phyloP scores from a whole-genome alignment of 2,329 filamentous ascomycete species.

The Diplodia scrobiculata region DNA sequence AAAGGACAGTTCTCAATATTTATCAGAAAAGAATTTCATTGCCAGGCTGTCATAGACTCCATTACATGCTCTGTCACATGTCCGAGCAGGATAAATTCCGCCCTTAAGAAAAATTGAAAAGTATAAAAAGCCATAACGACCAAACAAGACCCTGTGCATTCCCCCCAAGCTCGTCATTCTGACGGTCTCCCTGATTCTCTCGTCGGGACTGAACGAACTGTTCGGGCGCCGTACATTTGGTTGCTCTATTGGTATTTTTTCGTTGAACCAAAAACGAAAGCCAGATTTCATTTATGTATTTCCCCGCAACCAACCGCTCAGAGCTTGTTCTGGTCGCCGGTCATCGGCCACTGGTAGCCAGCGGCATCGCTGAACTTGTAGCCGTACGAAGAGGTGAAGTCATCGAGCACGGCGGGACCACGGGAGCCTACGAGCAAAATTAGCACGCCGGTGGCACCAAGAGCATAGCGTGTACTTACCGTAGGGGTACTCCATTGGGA shows the following conservation, averaged over 20 bases:
- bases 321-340: slow-evolving; percentile 76
- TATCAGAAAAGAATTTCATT: neutral
- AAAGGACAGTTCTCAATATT: neutral
- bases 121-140: neutral
- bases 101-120: neutral
- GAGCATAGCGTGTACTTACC: slow-evolving; percentile 61
- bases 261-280: slow-evolving; percentile 14
- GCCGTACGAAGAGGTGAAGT: slow-evolving; percentile 96
- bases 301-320: slow-evolving; percentile 50
- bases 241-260: slow-evolving; percentile 28
- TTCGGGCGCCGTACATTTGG: slow-evolving; percentile 22
- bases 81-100: slow-evolving; percentile 13
- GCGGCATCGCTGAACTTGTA: slow-evolving; percentile 99
- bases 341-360: slow-evolving; percentile 85
- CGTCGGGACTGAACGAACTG: slow-evolving; percentile 16
- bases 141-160: neutral
- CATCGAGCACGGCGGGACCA: slow-evolving; percentile 91
- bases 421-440: slow-evolving; percentile 72
- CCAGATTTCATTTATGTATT: slow-evolving; percentile 2
- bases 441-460: neutral
- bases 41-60: slow-evolving; percentile 25
- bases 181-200: slow-evolving; percentile 1
- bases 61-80: slow-evolving; percentile 22
- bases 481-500: slow-evolving; percentile 99
- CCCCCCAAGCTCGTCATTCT: slow-evolving; percentile 10